phyloP scores from a whole-genome alignment of 1,139 yeast genomes.

The Geotrichum aggregatum region DNA sequence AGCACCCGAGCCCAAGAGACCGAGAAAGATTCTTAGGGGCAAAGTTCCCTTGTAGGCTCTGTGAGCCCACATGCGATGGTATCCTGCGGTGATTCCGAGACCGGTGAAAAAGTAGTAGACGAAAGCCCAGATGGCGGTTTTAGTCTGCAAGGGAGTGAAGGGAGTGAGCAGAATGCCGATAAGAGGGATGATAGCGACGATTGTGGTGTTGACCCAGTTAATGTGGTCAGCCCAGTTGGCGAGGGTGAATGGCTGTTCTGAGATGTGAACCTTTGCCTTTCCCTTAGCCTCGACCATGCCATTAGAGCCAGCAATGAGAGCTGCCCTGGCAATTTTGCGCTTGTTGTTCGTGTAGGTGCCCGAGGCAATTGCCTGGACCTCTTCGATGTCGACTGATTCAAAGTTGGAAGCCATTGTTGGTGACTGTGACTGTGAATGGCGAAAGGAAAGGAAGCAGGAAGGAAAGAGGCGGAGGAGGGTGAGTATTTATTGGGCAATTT shows the following conservation, averaged over 20 bases:
- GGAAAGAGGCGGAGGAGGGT: not conserved
- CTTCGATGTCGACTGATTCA: conserved; percentile 17
- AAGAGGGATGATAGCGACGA: conserved; percentile 69
- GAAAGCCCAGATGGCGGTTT: conserved; percentile 60
- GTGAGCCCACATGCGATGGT: conserved; percentile 86
- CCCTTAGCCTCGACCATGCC: conserved; percentile 30
- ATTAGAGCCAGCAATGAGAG: conserved; percentile 47
- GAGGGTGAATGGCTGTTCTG: conserved; percentile 87
- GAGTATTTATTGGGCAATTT: not conserved
- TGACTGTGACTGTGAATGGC: not conserved
- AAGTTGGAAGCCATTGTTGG: not conserved
- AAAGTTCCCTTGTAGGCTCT: conserved; percentile 72
- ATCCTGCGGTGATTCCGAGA: conserved; percentile 91
- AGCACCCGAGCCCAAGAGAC: conserved; percentile 89
- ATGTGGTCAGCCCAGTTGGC: conserved; percentile 81
- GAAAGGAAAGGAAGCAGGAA: not conserved
- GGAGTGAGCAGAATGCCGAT: conserved; percentile 56
- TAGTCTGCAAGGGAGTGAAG: conserved; percentile 53
- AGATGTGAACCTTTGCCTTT: conserved; percentile 59
- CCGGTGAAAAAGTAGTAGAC: conserved; percentile 70
- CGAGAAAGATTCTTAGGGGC: conserved; percentile 69
- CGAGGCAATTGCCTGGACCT: conserved; percentile 78
- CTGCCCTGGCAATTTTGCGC: conserved; percentile 48
- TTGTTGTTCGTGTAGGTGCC: conserved; percentile 75
- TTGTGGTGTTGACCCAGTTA: conserved; percentile 87